Evolutionary conservation across 805 yeast genomes (phyloP), one percentile per base, ranked within the genome.

Genomic region (Clavispora fructus): DNA sequence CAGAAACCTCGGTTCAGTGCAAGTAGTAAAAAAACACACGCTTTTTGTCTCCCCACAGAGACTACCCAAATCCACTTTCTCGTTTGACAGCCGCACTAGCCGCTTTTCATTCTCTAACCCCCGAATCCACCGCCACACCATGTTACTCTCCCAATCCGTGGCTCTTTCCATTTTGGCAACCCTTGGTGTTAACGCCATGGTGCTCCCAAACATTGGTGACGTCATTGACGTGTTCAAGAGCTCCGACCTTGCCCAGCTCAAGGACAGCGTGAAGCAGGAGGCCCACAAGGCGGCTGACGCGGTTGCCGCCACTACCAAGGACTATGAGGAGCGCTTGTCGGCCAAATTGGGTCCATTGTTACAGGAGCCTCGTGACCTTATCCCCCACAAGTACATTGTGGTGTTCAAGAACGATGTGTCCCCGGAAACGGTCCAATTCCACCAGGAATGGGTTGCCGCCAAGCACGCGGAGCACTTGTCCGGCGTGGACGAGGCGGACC

Each of bases 341-440:
- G 27, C 40, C 25, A 45, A 41, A 25, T 30, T 48, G 14, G 58
- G 57, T 32, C 57, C 58, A 5, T 53, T 54, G 41, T 40, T 53
- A 43, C 11, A 13, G 33, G 46, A 42, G 40, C 47, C 39, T 19
- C 52, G 55, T 33, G 52, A 78, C 47, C 53, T 76, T 40, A 78
- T 85, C 56, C 83, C 90, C 32, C 77, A 85, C 71, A 83, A 84
- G 59, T 94, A 89, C 73, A 91, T 94, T 53, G 72, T 94, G 56
- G 90, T 91, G 42, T 82, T 92, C 72, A 90, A 89, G 73, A 78
- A 80, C 45, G 79, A 72, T 44, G 73, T 82, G 30, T 59, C 77
- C 19, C 65, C 75, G 25, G 79, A 79, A 32, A 79, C 78, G 49
- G 70, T 78, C 29, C 69, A 72, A 35, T 77, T 80, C 74, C 96